A percentile compares a stretch with the other conserved stretches of the same genome.
Evolutionary conservation across 805 yeast species (phyloP).

Genomic region (Candida sakaeoensis): DNA sequence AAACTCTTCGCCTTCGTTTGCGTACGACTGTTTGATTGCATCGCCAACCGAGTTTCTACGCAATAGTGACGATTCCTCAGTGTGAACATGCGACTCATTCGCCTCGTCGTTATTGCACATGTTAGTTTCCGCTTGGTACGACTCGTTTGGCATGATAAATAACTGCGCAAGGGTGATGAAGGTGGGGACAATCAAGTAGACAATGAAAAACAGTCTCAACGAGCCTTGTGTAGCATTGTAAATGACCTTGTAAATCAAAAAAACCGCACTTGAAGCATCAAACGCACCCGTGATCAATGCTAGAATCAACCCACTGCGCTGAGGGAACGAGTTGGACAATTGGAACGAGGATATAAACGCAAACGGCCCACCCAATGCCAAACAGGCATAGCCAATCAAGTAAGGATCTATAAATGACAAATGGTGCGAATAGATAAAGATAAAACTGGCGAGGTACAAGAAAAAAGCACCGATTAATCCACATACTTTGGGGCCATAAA

Average conservation of each 20-base stretch:
- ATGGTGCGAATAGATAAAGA: conserved; percentile 41
- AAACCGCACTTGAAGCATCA: conserved; percentile 56
- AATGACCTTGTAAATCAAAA: conserved; percentile 43
- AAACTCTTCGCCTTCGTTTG: conserved; percentile 44
- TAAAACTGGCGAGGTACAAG: conserved; percentile 42
- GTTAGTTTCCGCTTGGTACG: conserved; percentile 39
- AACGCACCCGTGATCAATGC: conserved; percentile 57
- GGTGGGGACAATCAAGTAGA: conserved; percentile 46
- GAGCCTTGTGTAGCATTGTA: conserved; percentile 29
- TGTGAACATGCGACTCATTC: conserved; percentile 7
- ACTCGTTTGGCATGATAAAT: conserved; percentile 46
- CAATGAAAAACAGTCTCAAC: conserved; percentile 41
- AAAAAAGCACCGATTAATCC: conserved; percentile 50
- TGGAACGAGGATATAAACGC: conserved; percentile 54
- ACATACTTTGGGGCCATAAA: conserved; percentile 50
- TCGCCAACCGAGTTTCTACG: conserved; percentile 56
- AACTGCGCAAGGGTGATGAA: conserved; percentile 47
- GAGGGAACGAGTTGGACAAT: conserved; percentile 54
- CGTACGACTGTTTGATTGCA: conserved; percentile 51
- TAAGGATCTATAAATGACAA: conserved; percentile 44
- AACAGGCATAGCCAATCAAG: conserved; percentile 45
- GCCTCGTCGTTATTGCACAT: conserved; percentile 23
- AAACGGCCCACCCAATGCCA: conserved; percentile 61
- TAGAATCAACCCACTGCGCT: conserved; percentile 47
- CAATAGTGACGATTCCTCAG: conserved; percentile 20